A percentile compares a stretch with the other conserved stretches of the same genome.
phyloP scores from a whole-genome alignment of 78 protist species.

The Polysphondylium violaceum region DNA sequence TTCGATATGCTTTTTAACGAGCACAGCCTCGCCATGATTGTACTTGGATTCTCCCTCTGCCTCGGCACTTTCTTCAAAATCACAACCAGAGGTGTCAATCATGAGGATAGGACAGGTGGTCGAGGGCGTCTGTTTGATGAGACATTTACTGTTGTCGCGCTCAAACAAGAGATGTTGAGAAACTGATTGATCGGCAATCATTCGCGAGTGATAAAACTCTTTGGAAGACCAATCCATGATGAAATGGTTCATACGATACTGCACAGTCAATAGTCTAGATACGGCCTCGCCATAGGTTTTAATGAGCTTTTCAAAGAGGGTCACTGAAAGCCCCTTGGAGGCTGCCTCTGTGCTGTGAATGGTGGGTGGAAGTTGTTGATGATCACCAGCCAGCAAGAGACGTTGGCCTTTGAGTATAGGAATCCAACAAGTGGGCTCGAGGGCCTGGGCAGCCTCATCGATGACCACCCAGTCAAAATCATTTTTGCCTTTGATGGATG shows the following conservation, averaged over 20 bases:
- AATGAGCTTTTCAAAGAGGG: constrained; percentile 90
- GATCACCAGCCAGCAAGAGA: constrained; percentile 90
- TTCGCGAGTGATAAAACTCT: constrained; percentile 80
- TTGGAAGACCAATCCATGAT: constrained; percentile 86
- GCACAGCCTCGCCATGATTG: constrained; percentile 87
- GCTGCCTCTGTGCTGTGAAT: constrained; percentile 85
- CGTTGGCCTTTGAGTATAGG: constrained; percentile 78
- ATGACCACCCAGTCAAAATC: constrained; percentile 75
- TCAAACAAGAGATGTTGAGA: constrained; percentile 58
- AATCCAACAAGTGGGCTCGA: constrained; percentile 93
- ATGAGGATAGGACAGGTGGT: constrained; percentile 62
- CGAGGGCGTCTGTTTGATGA: constrained; percentile 20
- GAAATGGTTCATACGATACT: constrained; percentile 92
- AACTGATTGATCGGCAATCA: constrained; percentile 86
- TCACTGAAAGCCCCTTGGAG: constrained; percentile 57
- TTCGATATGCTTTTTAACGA: constrained; percentile 73
- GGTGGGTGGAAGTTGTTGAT: constrained; percentile 93
- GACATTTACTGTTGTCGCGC: background rate
- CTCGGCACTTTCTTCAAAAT: constrained; percentile 62
- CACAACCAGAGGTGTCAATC: constrained; percentile 80
- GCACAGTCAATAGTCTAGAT: constrained; percentile 77
- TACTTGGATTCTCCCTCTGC: constrained; percentile 68
- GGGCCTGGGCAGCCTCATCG: constrained; percentile 88
- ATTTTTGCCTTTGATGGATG: background rate
- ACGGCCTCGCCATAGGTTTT: constrained; percentile 39